These are phyloP conservation scores for Glaciozyma martinii DNA, from an alignment of 768 basidiomycete genomes.

Conservation along the genomic window DNA sequence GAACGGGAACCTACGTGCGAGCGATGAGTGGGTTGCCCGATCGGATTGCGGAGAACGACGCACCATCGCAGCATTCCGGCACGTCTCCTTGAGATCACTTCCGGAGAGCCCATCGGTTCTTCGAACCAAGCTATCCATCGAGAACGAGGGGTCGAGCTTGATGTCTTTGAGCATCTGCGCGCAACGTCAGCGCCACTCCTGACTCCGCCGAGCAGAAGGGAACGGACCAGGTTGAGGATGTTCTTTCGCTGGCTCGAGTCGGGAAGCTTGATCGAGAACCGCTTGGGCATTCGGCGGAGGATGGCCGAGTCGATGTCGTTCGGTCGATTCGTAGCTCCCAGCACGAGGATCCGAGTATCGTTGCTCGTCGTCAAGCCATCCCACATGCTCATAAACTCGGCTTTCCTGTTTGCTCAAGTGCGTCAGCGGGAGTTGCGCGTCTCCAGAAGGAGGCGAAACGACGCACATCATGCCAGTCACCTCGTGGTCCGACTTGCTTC, in stretches of 20 bases:
- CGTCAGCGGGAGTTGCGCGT: neutral
- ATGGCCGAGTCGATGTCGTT: constrained; percentile 83
- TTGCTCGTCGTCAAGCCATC: constrained; percentile 75
- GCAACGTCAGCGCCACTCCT: neutral
- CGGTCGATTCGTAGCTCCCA: constrained; percentile 92
- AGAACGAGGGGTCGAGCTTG: constrained; percentile 54
- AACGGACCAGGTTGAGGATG: constrained; percentile 66
- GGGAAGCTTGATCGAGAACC: constrained; percentile 77
- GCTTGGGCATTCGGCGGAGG: constrained; percentile 90
- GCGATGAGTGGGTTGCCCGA: neutral
- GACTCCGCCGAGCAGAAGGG: neutral
- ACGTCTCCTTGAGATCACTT: constrained; percentile 83
- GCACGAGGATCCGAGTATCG: constrained; percentile 37
- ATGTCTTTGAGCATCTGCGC: constrained; percentile 79
- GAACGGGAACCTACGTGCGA: constrained; percentile 40
- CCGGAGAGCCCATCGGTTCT: constrained; percentile 70
- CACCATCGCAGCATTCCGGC: constrained; percentile 86
- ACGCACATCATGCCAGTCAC: constrained; percentile 76
- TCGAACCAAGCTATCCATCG: constrained; percentile 55
- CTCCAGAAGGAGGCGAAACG: no score
- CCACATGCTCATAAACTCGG: constrained; percentile 53
- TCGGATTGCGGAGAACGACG: constrained; percentile 34
- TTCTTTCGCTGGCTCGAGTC: constrained; percentile 66
- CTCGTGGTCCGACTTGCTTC: constrained; percentile 83
- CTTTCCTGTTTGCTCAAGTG: constrained; percentile 24